These are phyloP conservation scores for Gymnopilus junonius DNA, from an alignment of 768 basidiomycete genomes.

Conservation along the genomic window DNA sequence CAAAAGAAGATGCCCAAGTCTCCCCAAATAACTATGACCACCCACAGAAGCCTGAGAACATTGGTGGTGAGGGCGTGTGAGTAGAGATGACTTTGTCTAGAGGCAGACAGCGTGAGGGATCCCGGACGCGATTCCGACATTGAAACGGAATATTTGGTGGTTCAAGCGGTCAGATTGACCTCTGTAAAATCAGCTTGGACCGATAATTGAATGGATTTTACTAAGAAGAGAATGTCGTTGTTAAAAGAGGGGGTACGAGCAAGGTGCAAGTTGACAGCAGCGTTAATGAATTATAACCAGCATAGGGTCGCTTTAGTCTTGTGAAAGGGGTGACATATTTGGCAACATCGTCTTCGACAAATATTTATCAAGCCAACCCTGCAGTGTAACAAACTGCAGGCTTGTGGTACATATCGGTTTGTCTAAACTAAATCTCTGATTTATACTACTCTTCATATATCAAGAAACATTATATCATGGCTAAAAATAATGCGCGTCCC, in stretches of 20 bases:
- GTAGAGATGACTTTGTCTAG: conserved; percentile 18
- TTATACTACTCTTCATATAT: not conserved
- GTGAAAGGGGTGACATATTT: not conserved
- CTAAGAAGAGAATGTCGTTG: not conserved
- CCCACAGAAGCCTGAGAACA: conserved; percentile 54
- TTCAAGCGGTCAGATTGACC: not conserved
- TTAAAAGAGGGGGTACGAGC: not conserved
- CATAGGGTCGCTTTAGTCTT: not conserved
- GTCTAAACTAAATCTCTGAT: not conserved
- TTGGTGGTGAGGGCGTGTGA: conserved; percentile 34
- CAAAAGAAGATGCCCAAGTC: conserved; percentile 65
- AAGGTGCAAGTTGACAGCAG: not conserved
- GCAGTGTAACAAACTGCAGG: no score
- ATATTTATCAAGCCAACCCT: not conserved
- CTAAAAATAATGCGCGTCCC: no score
- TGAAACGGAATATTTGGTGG: not conserved
- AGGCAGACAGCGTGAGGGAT: conserved; percentile 11
- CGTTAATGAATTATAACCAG: not conserved
- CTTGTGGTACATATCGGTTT: not conserved
- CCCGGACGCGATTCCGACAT: conserved; percentile 17
- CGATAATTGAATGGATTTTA: not conserved
- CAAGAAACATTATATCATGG: no score
- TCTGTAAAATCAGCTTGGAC: not conserved
- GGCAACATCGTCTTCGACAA: not conserved
- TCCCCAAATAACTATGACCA: conserved; percentile 64